Conservation (phyloP, 371 early-diverging fungal species). For the Mucor plumbeus region DNA sequence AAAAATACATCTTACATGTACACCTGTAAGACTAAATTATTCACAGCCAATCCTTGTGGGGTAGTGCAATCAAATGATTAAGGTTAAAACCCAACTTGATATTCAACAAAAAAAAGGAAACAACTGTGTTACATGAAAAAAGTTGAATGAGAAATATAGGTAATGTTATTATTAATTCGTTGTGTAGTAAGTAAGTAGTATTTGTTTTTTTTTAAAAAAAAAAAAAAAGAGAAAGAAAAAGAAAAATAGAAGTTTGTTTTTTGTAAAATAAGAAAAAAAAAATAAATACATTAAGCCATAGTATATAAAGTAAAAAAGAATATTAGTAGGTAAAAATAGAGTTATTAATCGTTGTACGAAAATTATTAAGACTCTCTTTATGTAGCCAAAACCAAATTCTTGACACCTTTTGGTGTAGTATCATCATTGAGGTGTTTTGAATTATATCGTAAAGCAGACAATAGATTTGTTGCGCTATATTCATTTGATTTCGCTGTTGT, state of each 20-base stretch:
- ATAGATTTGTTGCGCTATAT: slow-evolving; percentile 62
- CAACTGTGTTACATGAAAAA: not conserved
- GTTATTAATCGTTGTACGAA: not conserved
- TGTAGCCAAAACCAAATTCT: slow-evolving; percentile 56
- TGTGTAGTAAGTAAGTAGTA: not conserved
- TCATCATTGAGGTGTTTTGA: slow-evolving; percentile 85
- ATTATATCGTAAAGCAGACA: slow-evolving; percentile 79
- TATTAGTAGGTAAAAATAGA: slow-evolving; percentile 3
- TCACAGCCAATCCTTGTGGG: not conserved
- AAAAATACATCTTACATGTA: not conserved
- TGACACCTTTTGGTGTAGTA: slow-evolving; percentile 77
- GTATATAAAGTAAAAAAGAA: not conserved
- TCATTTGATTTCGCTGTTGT: slow-evolving; percentile 29
- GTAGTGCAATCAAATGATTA: not conserved
- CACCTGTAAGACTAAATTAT: not conserved
- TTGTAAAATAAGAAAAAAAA: not conserved
- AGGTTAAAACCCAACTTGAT: not conserved
- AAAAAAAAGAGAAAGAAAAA: not conserved
- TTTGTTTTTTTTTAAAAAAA: too few species aligned
- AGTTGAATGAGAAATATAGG: not conserved
- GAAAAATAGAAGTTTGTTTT: not conserved
- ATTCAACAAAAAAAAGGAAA: not conserved
- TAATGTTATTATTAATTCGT: not conserved
- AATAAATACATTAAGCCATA: not conserved
- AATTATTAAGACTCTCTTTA: slow-evolving; percentile 5